These are phyloP conservation scores for Ustilago sp. DNA, from an alignment of 1,284 basidiomycete genomes.

Conservation along the genomic window DNA sequence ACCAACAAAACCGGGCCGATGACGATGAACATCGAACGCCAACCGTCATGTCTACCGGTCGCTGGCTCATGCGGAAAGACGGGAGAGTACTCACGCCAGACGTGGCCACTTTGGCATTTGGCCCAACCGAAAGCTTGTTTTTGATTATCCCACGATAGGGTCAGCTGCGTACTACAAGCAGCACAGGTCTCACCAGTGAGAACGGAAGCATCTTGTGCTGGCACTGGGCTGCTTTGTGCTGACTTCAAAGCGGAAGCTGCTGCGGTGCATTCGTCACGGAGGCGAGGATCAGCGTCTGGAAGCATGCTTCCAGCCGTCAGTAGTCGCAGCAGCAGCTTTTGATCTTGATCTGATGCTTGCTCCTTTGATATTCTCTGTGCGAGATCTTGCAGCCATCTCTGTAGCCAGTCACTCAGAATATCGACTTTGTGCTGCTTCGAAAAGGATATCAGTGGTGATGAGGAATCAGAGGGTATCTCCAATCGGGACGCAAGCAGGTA, in stretches of 20 bases:
- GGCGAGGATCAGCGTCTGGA: neutral
- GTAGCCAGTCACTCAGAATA: conserved; percentile 13
- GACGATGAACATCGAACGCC: neutral
- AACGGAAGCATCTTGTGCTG: neutral
- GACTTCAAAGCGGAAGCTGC: conserved; percentile 1
- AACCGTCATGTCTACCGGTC: neutral
- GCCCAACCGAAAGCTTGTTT: conserved; percentile 31
- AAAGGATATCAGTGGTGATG: neutral
- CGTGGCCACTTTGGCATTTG: conserved; percentile 33
- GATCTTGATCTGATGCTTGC: conserved; percentile 5
- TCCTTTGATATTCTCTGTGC: neutral
- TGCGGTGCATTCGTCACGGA: conserved; percentile 1
- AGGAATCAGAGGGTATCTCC: neutral
- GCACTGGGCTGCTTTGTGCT: neutral
- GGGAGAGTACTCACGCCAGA: conserved; percentile 38
- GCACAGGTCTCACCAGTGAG: conserved; percentile 30
- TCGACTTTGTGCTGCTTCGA: conserved; percentile 3
- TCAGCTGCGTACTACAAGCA: conserved; percentile 33
- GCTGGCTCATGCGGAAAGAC: neutral
- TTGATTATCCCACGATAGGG: conserved; percentile 12
- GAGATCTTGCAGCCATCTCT: conserved; percentile 9
- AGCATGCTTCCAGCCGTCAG: conserved; percentile 6
- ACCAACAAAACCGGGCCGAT: neutral
- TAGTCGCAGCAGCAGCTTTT: conserved; percentile 2
- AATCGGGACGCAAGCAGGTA: conserved; percentile 26